These are phyloP conservation scores for Aspergillus versicolor DNA, from an alignment of 2,329 filamentous ascomycete species.

Conservation along the genomic window DNA sequence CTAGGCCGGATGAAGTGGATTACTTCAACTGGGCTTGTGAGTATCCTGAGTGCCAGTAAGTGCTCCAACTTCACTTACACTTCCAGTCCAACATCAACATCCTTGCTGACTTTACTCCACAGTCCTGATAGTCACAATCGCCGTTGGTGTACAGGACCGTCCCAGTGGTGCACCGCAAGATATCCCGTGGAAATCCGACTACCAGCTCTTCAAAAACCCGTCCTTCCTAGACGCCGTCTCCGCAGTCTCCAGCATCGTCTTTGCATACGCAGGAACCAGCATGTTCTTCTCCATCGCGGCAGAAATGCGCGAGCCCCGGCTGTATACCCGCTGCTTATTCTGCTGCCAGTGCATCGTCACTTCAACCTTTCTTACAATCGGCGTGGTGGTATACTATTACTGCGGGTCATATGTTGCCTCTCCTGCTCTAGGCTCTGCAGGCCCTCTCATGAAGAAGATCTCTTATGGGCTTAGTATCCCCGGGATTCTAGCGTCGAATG, in stretches of 20 bases:
- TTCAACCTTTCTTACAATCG: constrained; percentile 36
- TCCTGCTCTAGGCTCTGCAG: constrained; percentile 49
- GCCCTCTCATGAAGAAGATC: constrained; percentile 43
- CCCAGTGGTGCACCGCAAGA: constrained; percentile 32
- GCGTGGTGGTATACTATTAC: constrained; percentile 47
- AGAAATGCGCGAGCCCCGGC: constrained; percentile 38
- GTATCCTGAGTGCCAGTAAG: constrained; percentile 14
- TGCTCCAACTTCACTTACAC: not conserved
- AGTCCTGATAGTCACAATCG: constrained; percentile 24
- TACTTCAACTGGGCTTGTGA: constrained; percentile 30
- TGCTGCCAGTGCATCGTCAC: constrained; percentile 35
- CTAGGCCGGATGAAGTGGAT: constrained; percentile 33
- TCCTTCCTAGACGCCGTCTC: constrained; percentile 29
- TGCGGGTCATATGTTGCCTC: constrained; percentile 49
- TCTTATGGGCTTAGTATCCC: constrained; percentile 43
- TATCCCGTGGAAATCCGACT: constrained; percentile 29
- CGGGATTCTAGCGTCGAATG: constrained; percentile 30
- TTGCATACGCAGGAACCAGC: constrained; percentile 29
- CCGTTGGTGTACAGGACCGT: constrained; percentile 33
- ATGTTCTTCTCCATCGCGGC: constrained; percentile 39
- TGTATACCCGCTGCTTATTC: constrained; percentile 36
- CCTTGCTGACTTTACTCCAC: too few species aligned
- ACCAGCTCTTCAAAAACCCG: constrained; percentile 22
- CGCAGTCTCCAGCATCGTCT: constrained; percentile 28
- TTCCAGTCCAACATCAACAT: not conserved